Base-by-base conservation (phyloP, 75 land plant genomes). In the Selaginella moellendorffii region DNA sequence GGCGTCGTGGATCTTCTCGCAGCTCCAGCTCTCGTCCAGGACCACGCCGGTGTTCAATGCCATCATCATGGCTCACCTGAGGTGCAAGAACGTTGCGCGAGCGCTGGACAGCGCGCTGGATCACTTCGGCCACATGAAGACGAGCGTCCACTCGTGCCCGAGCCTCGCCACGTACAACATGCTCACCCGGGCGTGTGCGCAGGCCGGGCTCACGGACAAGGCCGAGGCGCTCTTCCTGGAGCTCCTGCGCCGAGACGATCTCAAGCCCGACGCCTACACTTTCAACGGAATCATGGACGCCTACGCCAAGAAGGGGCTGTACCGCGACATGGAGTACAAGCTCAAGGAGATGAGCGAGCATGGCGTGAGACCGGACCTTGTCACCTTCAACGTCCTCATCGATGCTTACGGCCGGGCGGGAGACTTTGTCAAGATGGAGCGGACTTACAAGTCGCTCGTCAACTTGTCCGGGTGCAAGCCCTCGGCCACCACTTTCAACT, bases 211-310 rank as follows among this genome's bases (percentile, higher is more conserved):
- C 54, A 68, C 75, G 2, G 72, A 72, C 5, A 81, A 79, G 70
- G 89, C 85, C 10, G 77, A 88, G 42, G 68, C 69, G 27, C 73
- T 92, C 59, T 88, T 85, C 53, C 78, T 79, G 63, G 95, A 92
- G 58, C 79, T 88, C 29, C 68, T 79, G 17, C 76, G 64, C 31
- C n/a, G n/a, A n/a, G 79, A 77, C 66, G 72, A 75, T 30, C 53
- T 88, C 21, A 54, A 76, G 2, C 79, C 95, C 28, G 83, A 92
- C 74, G 68, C 72, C 21, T 85, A 65, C 62, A 88, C 97, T 0
- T 92, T 69, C 65, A 92, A 92, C 76, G 95, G 95, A 51, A 79
- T 92, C 19, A 83, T 92, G 80, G 95, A 88, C 75, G 95, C 95
- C 12, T 88, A 83, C 78, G 97, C 95, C 54, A 92, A 92, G 69